A percentile compares a stretch with the other conserved stretches of the same genome.
phyloP scores from a whole-genome alignment of 1,139 yeast genomes.

The Pichia sp. region DNA sequence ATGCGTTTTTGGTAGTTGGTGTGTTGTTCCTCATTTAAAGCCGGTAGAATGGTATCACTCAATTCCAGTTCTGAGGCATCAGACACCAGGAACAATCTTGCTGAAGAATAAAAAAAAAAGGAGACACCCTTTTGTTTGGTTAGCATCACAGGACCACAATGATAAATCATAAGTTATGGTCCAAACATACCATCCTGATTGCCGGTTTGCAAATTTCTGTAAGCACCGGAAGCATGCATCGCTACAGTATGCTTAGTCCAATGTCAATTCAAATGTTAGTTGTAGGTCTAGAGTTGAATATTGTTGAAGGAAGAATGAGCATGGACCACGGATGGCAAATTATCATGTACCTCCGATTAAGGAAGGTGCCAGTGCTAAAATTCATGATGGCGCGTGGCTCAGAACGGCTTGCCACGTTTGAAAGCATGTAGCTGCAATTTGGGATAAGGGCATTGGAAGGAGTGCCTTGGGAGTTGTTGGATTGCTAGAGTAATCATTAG shows the following conservation, averaged over 20 bases:
- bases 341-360: not conserved
- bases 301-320: not conserved
- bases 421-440: not conserved
- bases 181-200: not conserved
- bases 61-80: not conserved
- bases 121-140: not conserved
- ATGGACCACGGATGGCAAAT: not conserved
- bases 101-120: not conserved
- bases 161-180: not conserved
- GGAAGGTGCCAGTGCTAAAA: not conserved
- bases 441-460: no score
- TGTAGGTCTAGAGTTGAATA: no score
- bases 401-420: constrained; percentile 19
- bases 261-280: no score
- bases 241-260: not conserved
- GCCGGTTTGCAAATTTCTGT: not conserved
- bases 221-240: not conserved
- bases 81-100: not conserved
- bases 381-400: constrained; percentile 35
- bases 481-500: not conserved
- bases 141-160: not conserved
- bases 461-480: not conserved
- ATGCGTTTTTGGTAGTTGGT: not conserved
- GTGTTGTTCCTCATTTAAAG: not conserved
- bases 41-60: not conserved